A percentile compares a stretch with the other conserved stretches of the same genome.
Evolutionary conservation across 208 protist genomes (phyloP).

Genomic region (Leishmania tropica): DNA sequence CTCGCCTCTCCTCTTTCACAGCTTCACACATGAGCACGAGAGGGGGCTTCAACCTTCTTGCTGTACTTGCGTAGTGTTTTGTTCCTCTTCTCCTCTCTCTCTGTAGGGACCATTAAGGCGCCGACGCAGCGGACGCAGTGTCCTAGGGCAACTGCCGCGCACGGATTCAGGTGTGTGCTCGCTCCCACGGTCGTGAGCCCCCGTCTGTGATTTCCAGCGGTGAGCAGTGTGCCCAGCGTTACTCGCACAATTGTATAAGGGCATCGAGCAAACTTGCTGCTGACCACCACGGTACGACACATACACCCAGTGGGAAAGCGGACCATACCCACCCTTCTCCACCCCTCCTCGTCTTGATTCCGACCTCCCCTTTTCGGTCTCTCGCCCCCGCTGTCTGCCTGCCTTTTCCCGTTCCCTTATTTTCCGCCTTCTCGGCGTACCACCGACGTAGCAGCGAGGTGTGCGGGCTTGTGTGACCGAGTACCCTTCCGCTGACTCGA

Average conservation of each 20-base stretch:
- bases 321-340: not conserved
- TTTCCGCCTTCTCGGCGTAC: not conserved
- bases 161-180: not conserved
- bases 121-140: not conserved
- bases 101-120: not conserved
- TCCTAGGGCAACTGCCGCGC: not conserved
- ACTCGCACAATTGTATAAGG: not conserved
- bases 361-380: not conserved
- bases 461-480: not conserved
- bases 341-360: not conserved
- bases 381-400: not conserved
- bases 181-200: not conserved
- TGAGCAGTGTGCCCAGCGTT: not conserved
- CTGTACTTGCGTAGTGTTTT: not conserved
- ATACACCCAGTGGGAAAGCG: not conserved
- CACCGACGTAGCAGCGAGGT: not conserved
- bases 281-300: not conserved
- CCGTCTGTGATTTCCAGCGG: not conserved
- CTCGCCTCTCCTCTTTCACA: not conserved
- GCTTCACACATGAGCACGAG: not conserved
- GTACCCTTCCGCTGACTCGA: not conserved
- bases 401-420: not conserved
- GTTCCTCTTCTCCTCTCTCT: not conserved
- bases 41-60: not conserved
- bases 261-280: not conserved